Base-by-base conservation (phyloP, 805 yeast genomes). In the Suhomyces kilbournensis region DNA sequence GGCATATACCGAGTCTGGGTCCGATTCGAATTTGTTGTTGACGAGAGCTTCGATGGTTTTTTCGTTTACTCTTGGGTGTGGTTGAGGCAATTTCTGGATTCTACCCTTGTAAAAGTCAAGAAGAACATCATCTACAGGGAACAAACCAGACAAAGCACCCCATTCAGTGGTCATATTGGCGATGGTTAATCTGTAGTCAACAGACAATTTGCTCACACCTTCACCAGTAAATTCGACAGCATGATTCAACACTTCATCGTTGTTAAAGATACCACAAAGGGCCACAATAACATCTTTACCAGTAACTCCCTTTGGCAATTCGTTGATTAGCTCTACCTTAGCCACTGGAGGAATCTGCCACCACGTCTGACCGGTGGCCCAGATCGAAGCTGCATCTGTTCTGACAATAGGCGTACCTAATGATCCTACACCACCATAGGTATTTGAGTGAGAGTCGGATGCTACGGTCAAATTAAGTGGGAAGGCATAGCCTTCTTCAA, bases 351-450 rank as follows among this genome's bases (percentile, higher is more conserved):
- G 99, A 51, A 94, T 90, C 81, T 96, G 99, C 99, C 99, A 94
- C 99, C 99, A 94, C 3, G 99, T 94, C 74, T 91, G 96, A 40
- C 98, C 98, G 0, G 99, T 94, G 10, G 99, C 98, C 99, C 99
- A 94, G 59, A 94, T 93, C 8, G 97, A 84, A 3, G 99, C 99
- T 20, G 98, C 99, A 71, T 94, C 99, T 0, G 99, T 94, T 71
- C 99, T 83, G 52, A 94, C 99, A 51, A 94, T 88, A 8, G 99
- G 98, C 2, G 99, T 96, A 49, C 99, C 99, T 53, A 94, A 75
- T 20, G 96, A 78, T 17, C 98, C 98, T 46, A 94, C 78, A 65
- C 99, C 99, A 60, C 99, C 99, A 66, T 94, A 94, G 35, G 97
- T 94, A 69, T 94, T 94, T 9, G 97, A 91, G 70, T 94, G 99